Evolutionary conservation across 148 eudicot genomes (phyloP), one percentile per base, ranked within the genome.

Genomic region (Dysphania ambrosioides): DNA sequence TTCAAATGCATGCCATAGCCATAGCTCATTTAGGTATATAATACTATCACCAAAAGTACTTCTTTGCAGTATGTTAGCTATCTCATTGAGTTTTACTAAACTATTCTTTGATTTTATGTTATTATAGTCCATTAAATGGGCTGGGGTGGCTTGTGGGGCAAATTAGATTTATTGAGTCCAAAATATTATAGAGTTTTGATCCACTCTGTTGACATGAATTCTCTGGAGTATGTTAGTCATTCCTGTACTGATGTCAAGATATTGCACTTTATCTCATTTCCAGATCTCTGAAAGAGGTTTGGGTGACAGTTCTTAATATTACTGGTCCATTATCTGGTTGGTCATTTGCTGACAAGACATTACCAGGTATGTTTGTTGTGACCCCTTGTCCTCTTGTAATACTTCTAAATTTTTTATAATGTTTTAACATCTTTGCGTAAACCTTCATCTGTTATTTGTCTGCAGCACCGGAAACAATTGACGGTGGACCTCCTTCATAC

Each of bases 281-380:
- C 87, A 95, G 99, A 78, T 95, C 99, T 71, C 75, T 88, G 16
- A 86, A 87, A 85, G 99, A 95, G 88, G 90, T 92, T 29, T 95
- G 89, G 90, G 99, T 90, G 71, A 85, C 96, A 62, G 89, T 90
- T 56, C 92, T 95, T 56, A 92, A 95, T 82, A 83, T 95, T 61
- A 89, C 99, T 42, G 99, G 99, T 76, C 97, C 97, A 27, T 79
- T 95, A 73, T 85, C 93, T 66, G 82, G 86, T 77, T 95, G 97
- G 99, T 95, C 99, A 31, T 85, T 95, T 80, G 94, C 97, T 57
- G 84, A 89, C 75, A 79, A 82, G 73, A 75, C 64, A 57, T 81
- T 95, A 66, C 90, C 97, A 84, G 97, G 96, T 89, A 56, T 38
- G n/a, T 12, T 41, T 30, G 26, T 47, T 47, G 35, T 41, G 34